These are phyloP conservation scores for Dryas drummondii DNA, from an alignment of 306 rosid genomes.

Conservation along the genomic window DNA sequence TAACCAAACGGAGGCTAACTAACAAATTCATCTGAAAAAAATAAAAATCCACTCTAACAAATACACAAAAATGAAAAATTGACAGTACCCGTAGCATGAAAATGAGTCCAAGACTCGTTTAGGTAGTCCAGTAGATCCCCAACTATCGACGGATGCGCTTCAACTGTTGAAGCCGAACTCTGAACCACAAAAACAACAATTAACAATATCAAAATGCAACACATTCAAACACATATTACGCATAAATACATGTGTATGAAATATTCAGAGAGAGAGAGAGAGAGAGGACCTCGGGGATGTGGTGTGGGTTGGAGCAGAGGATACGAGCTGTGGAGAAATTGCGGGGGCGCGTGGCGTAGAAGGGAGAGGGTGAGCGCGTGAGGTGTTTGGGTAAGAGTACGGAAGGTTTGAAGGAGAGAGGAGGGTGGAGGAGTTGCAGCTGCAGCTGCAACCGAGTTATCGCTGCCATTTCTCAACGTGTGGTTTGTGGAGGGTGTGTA, in stretches of 20 bases:
- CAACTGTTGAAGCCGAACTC: constrained; percentile 40
- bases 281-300: constrained; percentile 36
- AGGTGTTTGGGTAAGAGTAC: constrained; percentile 23
- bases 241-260: neutral
- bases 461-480: constrained; percentile 39
- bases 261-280: neutral
- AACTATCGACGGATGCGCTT: constrained; percentile 57
- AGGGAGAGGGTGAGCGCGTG: constrained; percentile 2
- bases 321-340: constrained; percentile 33
- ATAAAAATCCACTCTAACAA: neutral
- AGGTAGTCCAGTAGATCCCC: constrained; percentile 74
- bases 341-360: constrained; percentile 15
- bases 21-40: neutral
- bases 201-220: neutral
- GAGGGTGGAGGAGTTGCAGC: constrained; percentile 33
- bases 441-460: constrained; percentile 40
- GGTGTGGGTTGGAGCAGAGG: constrained; percentile 51
- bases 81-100: constrained; percentile 82
- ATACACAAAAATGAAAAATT: neutral
- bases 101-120: constrained; percentile 95
- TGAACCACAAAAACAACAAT: constrained; percentile 15
- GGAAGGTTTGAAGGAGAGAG: constrained; percentile 36
- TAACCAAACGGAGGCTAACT: neutral
- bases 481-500: too few relatives aligned
- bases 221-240: neutral